Base-by-base conservation (phyloP, 2,329 filamentous ascomycete genomes). In the Orbilia brochopaga region DNA sequence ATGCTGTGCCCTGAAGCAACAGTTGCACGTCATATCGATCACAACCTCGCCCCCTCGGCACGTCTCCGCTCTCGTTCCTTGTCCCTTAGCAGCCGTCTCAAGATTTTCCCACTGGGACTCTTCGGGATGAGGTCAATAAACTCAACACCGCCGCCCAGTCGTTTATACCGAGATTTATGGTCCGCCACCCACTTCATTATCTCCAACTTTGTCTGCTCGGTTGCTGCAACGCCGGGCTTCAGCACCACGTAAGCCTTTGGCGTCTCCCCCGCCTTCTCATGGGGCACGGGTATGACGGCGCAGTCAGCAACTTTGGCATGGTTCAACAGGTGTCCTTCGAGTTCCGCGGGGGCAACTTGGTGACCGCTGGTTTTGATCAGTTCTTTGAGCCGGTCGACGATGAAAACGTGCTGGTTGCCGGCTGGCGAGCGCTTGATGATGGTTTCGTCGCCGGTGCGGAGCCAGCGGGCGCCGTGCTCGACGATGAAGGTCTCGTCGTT, bases 371-470 rank as follows among this genome's bases (percentile, higher is more conserved):
- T 82, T 75, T 85, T 85, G 78, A 85, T 85, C 40, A 85, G 76
- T 74, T 85, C 83, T 54, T 75, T 90, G 76, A 90, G 88, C 3
- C 92, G 86, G 78, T 96, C 92, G 0, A 92, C 89, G 67, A 97
- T 88, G 78, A 91, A 88, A 54, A 96, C 78, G 77, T 97, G 92
- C 79, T 96, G 91, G 74, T 88, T 81, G 1, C 90, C 91, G 1
- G 83, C 81, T 0, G 85, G 83, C 6, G 86, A 82, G 76, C 85
- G 84, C 1, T 84, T 83, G 10, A 95, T 81, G 1, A 93, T 82
- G 0, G 89, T 91, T 78, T 95, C 90, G 76, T 97, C 92, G 4
- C 92, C 92, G 0, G 92, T 96, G 44, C 85, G 85, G 83, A 96
- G 86, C 86, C 91, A 94, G 74, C 87, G 80, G 76, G 76, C 52